Evolutionary conservation across 805 yeast genomes (phyloP), one percentile per base, ranked within the genome.

Genomic region (Starmerella geochares): DNA sequence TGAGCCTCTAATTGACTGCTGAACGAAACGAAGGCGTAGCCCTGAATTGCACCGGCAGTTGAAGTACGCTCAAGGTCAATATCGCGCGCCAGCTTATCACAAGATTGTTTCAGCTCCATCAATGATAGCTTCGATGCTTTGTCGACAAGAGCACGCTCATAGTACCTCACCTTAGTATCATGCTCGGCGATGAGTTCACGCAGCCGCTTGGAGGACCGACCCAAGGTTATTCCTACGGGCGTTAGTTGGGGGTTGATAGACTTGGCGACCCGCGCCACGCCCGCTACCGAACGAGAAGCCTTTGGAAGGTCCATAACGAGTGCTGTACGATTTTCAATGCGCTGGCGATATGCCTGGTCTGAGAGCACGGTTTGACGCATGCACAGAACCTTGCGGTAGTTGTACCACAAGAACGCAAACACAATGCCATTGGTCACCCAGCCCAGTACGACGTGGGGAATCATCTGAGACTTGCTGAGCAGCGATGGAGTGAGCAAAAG

Each of bases 401-500:
- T 61, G 19, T 49, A 40, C 61, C 62, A 62, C 28, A 67, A 50
- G 32, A 64, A 55, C 21, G 48, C 40, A 29, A 64, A 46, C 8
- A 66, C 64, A 1, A 61, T 51, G 36, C 39, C 40, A 40, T 62
- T 61, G 32, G 61, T 46, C 24, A 58, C 53, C 60, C 66, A 68
- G 11, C 65, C 66, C 19, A 66, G 53, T 17, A 59, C 64, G 3
- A 65, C 62, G 43, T 68, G 71, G 14, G 67, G 62, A 2, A 60
- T 51, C 55, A 68, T 52, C 21, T 67, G 63, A 8, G 29, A 47
- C 4, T 66, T 65, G 1, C 57, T 35, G 7, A 68, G 51, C 31
- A 64, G 54, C 1, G 66, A 55, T 1, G 71, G 71, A 3, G 71
- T 68, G 61, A 66, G 60, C 11, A 66, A 54, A 16, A 65, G 48